Evolutionary conservation across 2,329 filamentous ascomycete species (phyloP).

Genomic region (Beauveria scarabaeidicola): DNA sequence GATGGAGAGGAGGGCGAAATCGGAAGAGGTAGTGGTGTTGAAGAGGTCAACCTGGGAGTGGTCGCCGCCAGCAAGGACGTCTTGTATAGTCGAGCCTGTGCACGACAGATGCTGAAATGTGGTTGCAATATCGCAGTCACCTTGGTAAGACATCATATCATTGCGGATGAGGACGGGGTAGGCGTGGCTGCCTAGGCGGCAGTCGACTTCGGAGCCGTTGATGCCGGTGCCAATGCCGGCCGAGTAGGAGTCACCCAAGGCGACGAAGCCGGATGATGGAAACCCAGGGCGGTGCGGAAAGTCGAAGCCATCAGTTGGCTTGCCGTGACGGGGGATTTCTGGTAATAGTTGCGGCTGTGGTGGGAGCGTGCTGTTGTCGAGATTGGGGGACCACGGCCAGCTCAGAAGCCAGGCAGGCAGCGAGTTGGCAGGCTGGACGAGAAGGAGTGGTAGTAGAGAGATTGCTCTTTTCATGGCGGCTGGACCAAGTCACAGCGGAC

Average conservation of each 20-base stretch:
- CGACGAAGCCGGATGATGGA: slow-evolving; percentile 27
- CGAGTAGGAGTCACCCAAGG: slow-evolving; percentile 39
- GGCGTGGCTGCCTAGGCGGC: slow-evolving; percentile 33
- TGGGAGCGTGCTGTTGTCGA: not conserved
- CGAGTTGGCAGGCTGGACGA: not conserved
- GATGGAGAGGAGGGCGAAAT: slow-evolving; percentile 38
- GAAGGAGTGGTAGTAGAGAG: not conserved
- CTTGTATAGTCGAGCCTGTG: slow-evolving; percentile 34
- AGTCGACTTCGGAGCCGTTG: slow-evolving; percentile 32
- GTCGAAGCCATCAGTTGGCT: not conserved
- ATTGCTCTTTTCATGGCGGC: not conserved
- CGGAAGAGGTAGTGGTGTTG: slow-evolving; percentile 27
- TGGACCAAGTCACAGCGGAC: not conserved
- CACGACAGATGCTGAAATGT: slow-evolving; percentile 39
- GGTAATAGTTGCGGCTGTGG: not conserved
- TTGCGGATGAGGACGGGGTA: slow-evolving; percentile 32
- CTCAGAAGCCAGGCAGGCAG: slow-evolving; percentile 4
- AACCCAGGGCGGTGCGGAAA: slow-evolving; percentile 13
- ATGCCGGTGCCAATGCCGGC: slow-evolving; percentile 39
- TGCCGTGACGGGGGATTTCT: not conserved
- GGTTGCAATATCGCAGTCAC: slow-evolving; percentile 16
- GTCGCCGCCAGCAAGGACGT: slow-evolving; percentile 29
- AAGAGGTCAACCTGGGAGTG: slow-evolving; percentile 34
- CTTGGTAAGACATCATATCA: slow-evolving; percentile 23
- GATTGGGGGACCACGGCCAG: slow-evolving; percentile 2